phyloP scores from a whole-genome alignment of 139 green algal genomes.

The Micractinium sp. region DNA sequence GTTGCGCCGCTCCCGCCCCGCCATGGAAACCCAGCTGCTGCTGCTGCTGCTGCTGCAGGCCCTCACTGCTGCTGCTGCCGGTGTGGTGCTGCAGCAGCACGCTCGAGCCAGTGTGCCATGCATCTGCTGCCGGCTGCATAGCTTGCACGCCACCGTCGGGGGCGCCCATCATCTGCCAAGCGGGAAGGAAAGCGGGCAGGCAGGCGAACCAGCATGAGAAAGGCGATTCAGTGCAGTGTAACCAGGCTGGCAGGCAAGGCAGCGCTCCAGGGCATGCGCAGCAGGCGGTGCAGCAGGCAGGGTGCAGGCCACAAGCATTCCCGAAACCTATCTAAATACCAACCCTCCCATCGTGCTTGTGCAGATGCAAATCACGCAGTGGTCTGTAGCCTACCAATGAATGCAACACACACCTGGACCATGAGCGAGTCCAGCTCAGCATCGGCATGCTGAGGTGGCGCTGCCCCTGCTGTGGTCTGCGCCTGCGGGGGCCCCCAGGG shows the following conservation, averaged over 20 bases:
- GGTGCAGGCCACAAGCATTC: too few relatives aligned
- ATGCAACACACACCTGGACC: neutral
- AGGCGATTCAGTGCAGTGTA: neutral
- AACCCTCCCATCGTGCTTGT: too few relatives aligned
- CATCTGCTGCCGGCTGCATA: neutral
- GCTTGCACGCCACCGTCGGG: neutral
- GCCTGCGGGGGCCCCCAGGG: neutral
- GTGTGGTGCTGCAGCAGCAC: neutral
- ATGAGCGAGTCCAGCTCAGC: conserved; percentile 6
- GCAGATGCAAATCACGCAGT: too few relatives aligned
- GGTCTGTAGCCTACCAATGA: too few relatives aligned
- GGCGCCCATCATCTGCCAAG: neutral
- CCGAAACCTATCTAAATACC: too few relatives aligned
- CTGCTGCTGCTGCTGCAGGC: neutral
- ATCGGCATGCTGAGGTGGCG: neutral
- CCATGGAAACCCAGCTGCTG: neutral
- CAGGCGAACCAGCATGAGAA: neutral
- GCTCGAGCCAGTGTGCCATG: neutral
- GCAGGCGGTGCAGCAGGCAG: too few relatives aligned
- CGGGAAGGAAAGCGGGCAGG: neutral
- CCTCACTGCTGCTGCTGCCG: neutral
- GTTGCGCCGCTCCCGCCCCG: neutral
- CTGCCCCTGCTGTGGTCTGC: neutral
- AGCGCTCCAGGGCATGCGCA: too few relatives aligned
- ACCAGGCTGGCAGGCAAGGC: too few relatives aligned